These are phyloP conservation scores for Elymus sibiricus DNA, from an alignment of 176 grass and related monocot species.

Conservation along the genomic window DNA sequence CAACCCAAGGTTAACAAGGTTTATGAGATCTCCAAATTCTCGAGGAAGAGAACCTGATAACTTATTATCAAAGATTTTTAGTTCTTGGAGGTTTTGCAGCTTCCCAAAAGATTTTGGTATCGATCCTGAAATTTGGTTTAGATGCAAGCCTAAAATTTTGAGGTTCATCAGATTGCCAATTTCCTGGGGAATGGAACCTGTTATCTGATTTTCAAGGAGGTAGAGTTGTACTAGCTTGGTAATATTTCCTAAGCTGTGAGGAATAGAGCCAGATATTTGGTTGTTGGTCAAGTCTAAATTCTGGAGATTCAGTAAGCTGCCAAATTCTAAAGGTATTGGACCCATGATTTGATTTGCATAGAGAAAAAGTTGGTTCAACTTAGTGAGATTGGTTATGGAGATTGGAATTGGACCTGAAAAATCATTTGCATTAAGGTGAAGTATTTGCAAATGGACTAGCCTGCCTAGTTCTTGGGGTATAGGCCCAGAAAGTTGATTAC, in stretches of 20 bases:
- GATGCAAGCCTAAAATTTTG: neutral
- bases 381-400: no score
- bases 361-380: no score
- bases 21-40: neutral
- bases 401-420: no score
- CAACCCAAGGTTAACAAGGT: neutral
- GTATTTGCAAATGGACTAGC: neutral
- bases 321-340: no score
- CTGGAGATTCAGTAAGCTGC: no score
- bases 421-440: neutral
- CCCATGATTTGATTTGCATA: no score
- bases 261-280: no score
- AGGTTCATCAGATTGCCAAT: neutral
- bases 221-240: no score
- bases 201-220: no score
- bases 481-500: neutral
- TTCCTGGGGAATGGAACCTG: neutral
- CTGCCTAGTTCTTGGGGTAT: neutral
- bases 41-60: neutral
- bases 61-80: conserved; percentile 6
- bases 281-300: neutral
- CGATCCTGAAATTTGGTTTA: neutral
- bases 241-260: no score
- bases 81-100: neutral
- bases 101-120: conserved; percentile 16